Evolutionary conservation across 345 rosid genomes (phyloP).

Genomic region (Sisymbrium irio): DNA sequence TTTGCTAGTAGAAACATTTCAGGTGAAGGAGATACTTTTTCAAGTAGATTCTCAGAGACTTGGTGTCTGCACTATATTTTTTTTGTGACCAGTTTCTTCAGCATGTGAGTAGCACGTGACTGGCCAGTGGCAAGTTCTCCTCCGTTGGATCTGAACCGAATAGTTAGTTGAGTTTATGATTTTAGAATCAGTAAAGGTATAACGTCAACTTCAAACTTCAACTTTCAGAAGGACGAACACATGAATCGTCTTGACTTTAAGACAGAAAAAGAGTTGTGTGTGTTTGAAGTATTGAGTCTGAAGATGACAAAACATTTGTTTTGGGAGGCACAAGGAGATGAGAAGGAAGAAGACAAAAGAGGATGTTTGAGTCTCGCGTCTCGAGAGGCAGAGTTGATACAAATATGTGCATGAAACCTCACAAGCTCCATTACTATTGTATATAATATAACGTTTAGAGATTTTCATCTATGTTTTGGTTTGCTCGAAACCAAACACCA

Average conservation of each 20-base stretch:
- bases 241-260: not conserved
- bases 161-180: conserved; percentile 13
- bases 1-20: not conserved
- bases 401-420: conserved; percentile 24
- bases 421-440: conserved; percentile 12
- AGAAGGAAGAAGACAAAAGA: conserved; percentile 35
- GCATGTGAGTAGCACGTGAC: conserved; percentile 33
- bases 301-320: conserved; percentile 29
- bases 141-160: conserved; percentile 27
- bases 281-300: conserved; percentile 5
- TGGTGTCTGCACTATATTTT: not conserved
- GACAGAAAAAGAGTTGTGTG: not conserved
- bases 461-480: conserved; percentile 18
- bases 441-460: not conserved
- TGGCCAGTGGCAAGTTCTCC: not conserved
- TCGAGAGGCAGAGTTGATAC: conserved; percentile 24
- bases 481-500: conserved; percentile 33
- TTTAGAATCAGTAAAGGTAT: not conserved
- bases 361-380: conserved; percentile 29
- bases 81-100: not conserved
- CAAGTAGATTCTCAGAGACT: not conserved
- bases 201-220: conserved; percentile 16
- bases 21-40: not conserved
- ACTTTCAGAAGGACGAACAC: not conserved
- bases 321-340: conserved; percentile 9